Percentiles rank a stretch among this genome's conserved stretches.
These are phyloP conservation scores for Gracilaria vermiculophylla DNA, from an alignment of 23 red algal species.

Conservation along the genomic window DNA sequence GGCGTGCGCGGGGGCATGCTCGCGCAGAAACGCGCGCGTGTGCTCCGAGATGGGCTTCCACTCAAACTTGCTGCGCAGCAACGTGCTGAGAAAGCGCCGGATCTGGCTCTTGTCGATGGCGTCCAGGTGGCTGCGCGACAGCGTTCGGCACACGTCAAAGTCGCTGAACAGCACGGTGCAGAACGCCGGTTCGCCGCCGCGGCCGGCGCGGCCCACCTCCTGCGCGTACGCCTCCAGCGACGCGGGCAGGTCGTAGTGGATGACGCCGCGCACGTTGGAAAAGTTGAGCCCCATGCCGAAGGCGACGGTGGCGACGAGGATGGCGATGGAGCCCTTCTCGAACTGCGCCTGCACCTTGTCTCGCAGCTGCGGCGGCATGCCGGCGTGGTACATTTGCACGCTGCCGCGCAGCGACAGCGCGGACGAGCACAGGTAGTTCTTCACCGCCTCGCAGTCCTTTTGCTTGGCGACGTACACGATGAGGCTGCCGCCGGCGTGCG, in stretches of 20 bases:
- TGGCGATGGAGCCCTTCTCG: constrained; percentile 24
- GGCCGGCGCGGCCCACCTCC: constrained; percentile 72
- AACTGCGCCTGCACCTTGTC: constrained; percentile 51
- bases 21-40: neutral
- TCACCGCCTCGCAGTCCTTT: constrained; percentile 30
- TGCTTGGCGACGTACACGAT: constrained; percentile 50
- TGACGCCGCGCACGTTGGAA: constrained; percentile 37
- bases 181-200: constrained; percentile 31
- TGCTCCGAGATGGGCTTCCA: neutral
- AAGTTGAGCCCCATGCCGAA: constrained; percentile 82
- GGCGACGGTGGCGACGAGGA: constrained; percentile 81
- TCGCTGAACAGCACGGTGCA: constrained; percentile 37
- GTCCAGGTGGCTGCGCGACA: constrained; percentile 26
- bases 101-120: constrained; percentile 41
- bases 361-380: constrained; percentile 40
- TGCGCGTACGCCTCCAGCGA: constrained; percentile 78
- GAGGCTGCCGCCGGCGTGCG: neutral
- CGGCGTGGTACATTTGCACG: constrained; percentile 74
- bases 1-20: no score
- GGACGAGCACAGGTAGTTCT: constrained; percentile 13
- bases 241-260: constrained; percentile 64
- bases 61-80: neutral
- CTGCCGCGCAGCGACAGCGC: constrained; percentile 2
- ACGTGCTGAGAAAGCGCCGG: constrained; percentile 20
- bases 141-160: constrained; percentile 4